A percentile compares a stretch with the other conserved stretches of the same genome.
phyloP scores from a whole-genome alignment of 2,329 filamentous ascomycete species.

The Colletotrichum falcatum region DNA sequence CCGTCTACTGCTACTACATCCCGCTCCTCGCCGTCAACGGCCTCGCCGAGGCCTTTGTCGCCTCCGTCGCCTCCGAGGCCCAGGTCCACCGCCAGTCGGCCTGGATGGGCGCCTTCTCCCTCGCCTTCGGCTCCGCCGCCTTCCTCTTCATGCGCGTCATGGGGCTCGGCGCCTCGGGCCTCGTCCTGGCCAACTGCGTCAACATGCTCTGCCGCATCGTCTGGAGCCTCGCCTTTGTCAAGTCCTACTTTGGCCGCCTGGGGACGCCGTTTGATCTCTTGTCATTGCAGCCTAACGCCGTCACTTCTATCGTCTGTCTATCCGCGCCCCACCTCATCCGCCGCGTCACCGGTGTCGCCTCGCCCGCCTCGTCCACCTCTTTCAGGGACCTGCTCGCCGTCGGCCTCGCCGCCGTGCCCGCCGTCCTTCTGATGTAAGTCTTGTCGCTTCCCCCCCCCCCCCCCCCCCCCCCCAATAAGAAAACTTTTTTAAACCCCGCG shows the following conservation, averaged over 20 bases:
- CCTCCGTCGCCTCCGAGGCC: conserved; percentile 81
- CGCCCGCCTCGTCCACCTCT: conserved; percentile 22
- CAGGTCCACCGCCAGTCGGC: conserved; percentile 82
- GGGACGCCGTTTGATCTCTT: conserved; percentile 55
- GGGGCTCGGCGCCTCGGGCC: conserved; percentile 78
- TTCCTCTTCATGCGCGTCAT: conserved; percentile 79
- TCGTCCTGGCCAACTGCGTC: conserved; percentile 88
- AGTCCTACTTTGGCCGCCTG: conserved; percentile 67
- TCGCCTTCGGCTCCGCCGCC: conserved; percentile 79
- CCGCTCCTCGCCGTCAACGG: conserved; percentile 93
- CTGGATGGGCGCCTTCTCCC: conserved; percentile 88
- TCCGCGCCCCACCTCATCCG: conserved; percentile 58
- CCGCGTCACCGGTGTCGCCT: conserved; percentile 40
- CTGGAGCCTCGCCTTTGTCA: conserved; percentile 84
- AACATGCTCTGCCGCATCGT: conserved; percentile 89
- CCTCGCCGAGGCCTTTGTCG: conserved; percentile 91
- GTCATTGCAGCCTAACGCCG: conserved; percentile 57
- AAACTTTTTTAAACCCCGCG: neutral
- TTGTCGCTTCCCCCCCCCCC: neutral
- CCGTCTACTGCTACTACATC: conserved; percentile 91
- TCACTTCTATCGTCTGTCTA: conserved; percentile 57
- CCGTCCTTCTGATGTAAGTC: conserved; percentile 72
- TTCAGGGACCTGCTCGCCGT: conserved; percentile 60
- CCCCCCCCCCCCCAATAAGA: neutral
- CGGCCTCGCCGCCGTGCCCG: conserved; percentile 61